A percentile compares a stretch with the other conserved stretches of the same genome.
phyloP scores from a whole-genome alignment of 768 basidiomycete species.

The Paxillus ammoniavirescens region DNA sequence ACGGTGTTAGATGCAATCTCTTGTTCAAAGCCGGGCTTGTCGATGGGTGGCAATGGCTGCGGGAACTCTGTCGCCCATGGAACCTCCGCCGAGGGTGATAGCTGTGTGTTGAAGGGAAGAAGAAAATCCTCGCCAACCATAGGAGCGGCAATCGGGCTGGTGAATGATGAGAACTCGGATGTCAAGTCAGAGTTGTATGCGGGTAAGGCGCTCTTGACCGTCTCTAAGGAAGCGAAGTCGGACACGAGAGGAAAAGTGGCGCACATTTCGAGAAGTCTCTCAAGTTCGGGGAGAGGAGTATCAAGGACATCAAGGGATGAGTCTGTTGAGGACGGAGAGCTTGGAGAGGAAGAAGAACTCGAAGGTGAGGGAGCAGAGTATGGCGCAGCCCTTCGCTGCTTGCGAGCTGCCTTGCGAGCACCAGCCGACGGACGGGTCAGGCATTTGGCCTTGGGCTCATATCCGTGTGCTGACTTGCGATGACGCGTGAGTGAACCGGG shows the following conservation, averaged over 20 bases:
- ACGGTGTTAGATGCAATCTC: not conserved
- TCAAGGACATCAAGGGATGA: not conserved
- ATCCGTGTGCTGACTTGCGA: conserved; percentile 15
- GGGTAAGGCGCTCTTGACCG: not conserved
- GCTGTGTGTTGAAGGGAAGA: not conserved
- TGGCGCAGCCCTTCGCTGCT: not conserved
- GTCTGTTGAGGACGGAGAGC: not conserved
- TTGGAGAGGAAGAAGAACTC: not conserved
- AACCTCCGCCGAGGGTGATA: not conserved
- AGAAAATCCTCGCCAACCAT: not conserved
- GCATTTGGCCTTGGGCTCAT: conserved; percentile 11
- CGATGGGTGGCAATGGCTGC: not conserved
- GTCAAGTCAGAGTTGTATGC: conserved; percentile 1
- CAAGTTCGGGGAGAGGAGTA: not conserved
- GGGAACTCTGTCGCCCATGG: not conserved
- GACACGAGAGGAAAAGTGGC: not conserved
- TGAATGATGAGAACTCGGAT: not conserved
- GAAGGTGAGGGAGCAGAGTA: conserved; percentile 2
- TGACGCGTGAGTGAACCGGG: conserved; percentile 25
- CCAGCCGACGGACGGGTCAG: not conserved
- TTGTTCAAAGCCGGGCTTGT: not conserved
- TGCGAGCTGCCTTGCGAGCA: not conserved
- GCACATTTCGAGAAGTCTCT: not conserved
- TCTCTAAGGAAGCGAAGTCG: not conserved
- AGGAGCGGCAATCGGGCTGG: not conserved